Evolutionary conservation across 495 filamentous ascomycete species (phyloP).

Genomic region (Daldinia grandis): DNA sequence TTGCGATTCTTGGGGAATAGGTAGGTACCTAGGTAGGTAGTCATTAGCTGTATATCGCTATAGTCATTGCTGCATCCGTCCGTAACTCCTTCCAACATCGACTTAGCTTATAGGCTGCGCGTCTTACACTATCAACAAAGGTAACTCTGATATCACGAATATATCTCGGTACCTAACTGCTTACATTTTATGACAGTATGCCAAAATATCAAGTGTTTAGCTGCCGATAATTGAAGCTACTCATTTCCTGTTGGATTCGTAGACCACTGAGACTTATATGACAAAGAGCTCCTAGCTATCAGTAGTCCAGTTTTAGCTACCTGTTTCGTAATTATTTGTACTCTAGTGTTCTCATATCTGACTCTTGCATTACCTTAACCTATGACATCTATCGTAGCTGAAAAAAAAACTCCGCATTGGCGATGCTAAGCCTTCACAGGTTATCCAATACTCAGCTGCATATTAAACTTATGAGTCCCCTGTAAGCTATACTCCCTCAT

Average conservation of each 20-base stretch:
- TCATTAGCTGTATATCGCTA: no score
- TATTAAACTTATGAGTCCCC: no score
- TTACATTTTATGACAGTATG: not conserved
- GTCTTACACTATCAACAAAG: no score
- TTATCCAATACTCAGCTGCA: not conserved
- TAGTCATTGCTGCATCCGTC: no score
- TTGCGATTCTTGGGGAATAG: no score
- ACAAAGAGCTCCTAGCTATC: not conserved
- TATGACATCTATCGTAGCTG: not conserved
- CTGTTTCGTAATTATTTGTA: not conserved
- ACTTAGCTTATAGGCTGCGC: no score
- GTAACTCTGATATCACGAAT: not conserved
- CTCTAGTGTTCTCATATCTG: not conserved
- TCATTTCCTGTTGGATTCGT: not conserved
- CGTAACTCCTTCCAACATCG: no score
- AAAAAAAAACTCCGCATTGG: no score
- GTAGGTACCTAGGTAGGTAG: no score
- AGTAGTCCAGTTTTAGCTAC: not conserved
- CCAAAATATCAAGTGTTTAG: not conserved
- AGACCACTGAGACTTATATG: not conserved
- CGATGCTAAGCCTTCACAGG: not conserved
- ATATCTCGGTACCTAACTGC: not conserved
- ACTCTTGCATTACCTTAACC: not conserved
- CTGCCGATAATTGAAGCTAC: not conserved
- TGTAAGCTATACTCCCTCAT: no score